Evolutionary conservation across 768 basidiomycete genomes (phyloP), one percentile per base, ranked within the genome.

Genomic region (Leccinum variicolor): DNA sequence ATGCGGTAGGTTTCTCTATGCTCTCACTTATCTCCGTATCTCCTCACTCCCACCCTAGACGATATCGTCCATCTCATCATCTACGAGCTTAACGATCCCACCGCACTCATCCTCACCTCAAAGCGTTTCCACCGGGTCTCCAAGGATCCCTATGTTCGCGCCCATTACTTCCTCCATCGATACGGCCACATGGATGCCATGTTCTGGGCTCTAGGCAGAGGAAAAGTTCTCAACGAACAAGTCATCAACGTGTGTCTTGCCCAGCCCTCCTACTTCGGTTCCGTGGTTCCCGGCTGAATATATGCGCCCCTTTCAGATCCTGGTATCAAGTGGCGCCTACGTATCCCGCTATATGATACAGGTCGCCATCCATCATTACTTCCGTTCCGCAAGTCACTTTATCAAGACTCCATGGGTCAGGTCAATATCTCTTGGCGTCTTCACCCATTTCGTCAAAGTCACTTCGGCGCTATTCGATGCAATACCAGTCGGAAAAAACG

Each of bases 281-380:
- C 57, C 64, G 54, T 63, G 47, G 11, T 64, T 49, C 46, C 49
- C 52, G n/a, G 56, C 63, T 67, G 53, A 62, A 55, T 73, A 46
- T 69, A 72, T 74, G 64, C 65, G 63, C 52, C 36, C 49, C 17
- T 53, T 60, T 29, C 52, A 91, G 89, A 87, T 87, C 65, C 80
- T 92, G 54, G 75, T 90, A 57, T 77, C 81, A 52, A 89, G 87
- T 64, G 89, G 89, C 54, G 89, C 88, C 54, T 87, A 89, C 66
- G 70, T 91, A 60, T 91, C 89, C 60, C 82, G 90, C 50, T 92
- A 92, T 73, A 79, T 92, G 49, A 79, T 86, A 48, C 90, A 92
- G 71, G 79, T 87, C 53, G 86, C 89, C 34, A 83, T 87, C 53
- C 89, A 90, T 59, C 90, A 91, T 67, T 90, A 84, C 69, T 92